Conservation (phyloP, 257 asterid genomes). For the Craterostigma plantagineum region DNA sequence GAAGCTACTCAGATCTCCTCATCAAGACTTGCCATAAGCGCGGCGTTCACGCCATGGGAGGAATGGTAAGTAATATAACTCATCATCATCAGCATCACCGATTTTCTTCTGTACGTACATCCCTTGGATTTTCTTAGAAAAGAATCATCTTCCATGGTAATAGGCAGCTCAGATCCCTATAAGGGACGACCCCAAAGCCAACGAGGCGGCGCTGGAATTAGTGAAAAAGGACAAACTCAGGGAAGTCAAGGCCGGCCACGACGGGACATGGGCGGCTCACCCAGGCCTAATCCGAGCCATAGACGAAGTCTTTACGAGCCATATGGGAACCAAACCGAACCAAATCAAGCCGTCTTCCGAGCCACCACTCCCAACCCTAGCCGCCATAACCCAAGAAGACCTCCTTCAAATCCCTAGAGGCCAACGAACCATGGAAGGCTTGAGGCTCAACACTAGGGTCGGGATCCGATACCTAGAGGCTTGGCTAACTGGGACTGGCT, state of each 20-base stretch:
- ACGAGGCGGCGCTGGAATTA: constrained; percentile 70
- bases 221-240: constrained; percentile 63
- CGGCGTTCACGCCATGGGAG: constrained; percentile 96
- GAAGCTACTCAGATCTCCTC: constrained; percentile 72
- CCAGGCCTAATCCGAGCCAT: constrained; percentile 80
- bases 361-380: constrained; percentile 46
- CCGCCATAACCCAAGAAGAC: constrained; percentile 46
- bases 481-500: constrained; percentile 76
- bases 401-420: constrained; percentile 65
- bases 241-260: constrained; percentile 89
- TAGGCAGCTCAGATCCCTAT: constrained; percentile 99
- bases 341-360: too few species aligned
- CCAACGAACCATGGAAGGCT: constrained; percentile 72
- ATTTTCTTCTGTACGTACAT: too few species aligned
- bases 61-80: constrained; percentile 56
- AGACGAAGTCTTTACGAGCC: constrained; percentile 38
- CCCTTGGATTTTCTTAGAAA: too few species aligned
- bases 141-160: too few species aligned
- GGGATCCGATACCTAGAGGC: constrained; percentile 89
- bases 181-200: constrained; percentile 56
- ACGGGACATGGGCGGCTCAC: constrained; percentile 99
- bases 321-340: constrained; percentile 41
- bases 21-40: constrained; percentile 78
- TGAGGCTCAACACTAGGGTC: constrained; percentile 73
- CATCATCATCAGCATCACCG: too few species aligned